phyloP scores from a whole-genome alignment of 2,329 filamentous ascomycete genomes.

The Dactylonectria estremocensis region DNA sequence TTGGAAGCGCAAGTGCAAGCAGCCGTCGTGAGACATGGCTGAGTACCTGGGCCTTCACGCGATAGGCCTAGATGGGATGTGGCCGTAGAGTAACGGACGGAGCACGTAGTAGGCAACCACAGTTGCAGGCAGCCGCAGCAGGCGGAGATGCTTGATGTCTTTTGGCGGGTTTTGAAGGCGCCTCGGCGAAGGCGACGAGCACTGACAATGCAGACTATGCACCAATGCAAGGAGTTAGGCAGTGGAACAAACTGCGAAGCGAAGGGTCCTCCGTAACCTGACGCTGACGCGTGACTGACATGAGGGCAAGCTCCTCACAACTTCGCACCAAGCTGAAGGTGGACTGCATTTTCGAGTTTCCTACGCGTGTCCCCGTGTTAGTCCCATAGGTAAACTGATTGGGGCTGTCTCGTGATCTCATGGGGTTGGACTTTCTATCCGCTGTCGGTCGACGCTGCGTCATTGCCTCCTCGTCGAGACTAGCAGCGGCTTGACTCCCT shows the following conservation, averaged over 20 bases:
- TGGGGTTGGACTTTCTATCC: conserved; percentile 6
- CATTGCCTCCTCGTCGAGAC: conserved; percentile 11
- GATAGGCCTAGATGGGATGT: not conserved
- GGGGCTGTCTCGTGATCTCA: conserved; percentile 15
- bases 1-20: conserved; percentile 30
- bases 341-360: conserved; percentile 7
- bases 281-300: conserved; percentile 25
- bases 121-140: conserved; percentile 3
- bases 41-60: too few relatives aligned
- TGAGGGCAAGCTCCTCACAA: conserved; percentile 17
- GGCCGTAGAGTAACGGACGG: not conserved
- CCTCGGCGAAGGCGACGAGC: conserved; percentile 25
- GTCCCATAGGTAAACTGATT: not conserved
- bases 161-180: not conserved
- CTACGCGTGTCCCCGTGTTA: conserved; percentile 14
- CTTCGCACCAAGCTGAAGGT: not conserved
- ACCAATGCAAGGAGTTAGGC: conserved; percentile 5
- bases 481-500: conserved; percentile 18
- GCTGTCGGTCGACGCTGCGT: conserved; percentile 18
- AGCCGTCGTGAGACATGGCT: conserved; percentile 28
- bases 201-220: conserved; percentile 21
- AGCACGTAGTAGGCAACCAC: not conserved
- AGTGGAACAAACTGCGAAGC: conserved; percentile 6
- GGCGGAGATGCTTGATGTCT: conserved; percentile 20
- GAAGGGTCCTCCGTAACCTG: conserved; percentile 1